Conservation (phyloP, 306 rosid species). For the Vicia villosa region DNA sequence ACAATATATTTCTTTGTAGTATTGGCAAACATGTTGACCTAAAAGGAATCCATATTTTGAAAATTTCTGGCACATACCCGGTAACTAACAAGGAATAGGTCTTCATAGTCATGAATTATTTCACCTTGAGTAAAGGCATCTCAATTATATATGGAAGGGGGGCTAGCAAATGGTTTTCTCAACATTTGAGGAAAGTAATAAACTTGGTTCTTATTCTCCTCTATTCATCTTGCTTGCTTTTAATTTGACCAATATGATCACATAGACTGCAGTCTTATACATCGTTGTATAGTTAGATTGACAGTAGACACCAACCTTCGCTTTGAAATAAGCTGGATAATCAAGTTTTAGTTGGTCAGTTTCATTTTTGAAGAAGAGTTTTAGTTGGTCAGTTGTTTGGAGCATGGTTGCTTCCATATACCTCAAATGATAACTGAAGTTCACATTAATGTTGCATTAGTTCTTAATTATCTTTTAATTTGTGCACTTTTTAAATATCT, state of each 20-base stretch:
- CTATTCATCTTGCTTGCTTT: conserved; percentile 17
- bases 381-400: conserved; percentile 7
- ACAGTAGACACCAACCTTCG: conserved; percentile 10
- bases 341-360: not conserved
- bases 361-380: not conserved
- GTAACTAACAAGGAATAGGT: conserved; percentile 11
- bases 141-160: not conserved
- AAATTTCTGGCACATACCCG: not conserved
- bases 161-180: not conserved
- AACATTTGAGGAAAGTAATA: conserved; percentile 9
- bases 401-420: conserved; percentile 2
- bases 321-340: conserved; percentile 24
- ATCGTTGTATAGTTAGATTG: conserved; percentile 9
- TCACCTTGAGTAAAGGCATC: not conserved
- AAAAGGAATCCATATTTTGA: conserved; percentile 16
- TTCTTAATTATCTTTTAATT: not conserved
- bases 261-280: conserved; percentile 11
- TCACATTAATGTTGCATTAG: not conserved
- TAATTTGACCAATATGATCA: not conserved
- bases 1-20: not conserved
- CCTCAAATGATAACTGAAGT: conserved; percentile 19
- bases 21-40: conserved; percentile 22
- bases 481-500: conserved; percentile 29
- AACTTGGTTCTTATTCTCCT: not conserved
- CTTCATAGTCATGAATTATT: conserved; percentile 3